Conservation (phyloP, 148 eudicot species). For the Euryodendron excelsum region DNA sequence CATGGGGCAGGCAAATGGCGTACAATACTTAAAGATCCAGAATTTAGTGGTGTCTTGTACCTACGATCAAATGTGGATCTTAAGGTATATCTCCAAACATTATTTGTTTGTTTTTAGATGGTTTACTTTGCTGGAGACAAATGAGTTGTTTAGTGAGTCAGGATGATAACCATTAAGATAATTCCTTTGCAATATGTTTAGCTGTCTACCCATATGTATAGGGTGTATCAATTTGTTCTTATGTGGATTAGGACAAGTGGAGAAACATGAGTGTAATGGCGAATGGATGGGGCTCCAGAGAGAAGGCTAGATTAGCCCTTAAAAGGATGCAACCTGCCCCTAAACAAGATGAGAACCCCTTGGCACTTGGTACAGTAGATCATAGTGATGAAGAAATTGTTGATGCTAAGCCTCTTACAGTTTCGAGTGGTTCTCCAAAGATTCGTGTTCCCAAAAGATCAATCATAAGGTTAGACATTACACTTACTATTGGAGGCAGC, state of each 20-base stretch:
- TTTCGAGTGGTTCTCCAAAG: constrained; percentile 51
- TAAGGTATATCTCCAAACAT: constrained; percentile 43
- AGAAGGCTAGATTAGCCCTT: constrained; percentile 67
- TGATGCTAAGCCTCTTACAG: constrained; percentile 47
- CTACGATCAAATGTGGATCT: constrained; percentile 87
- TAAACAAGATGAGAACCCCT: constrained; percentile 61
- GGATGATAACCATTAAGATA: neutral
- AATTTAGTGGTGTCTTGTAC: constrained; percentile 65
- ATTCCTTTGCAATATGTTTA: neutral
- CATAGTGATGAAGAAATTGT: constrained; percentile 73
- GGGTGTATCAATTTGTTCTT: neutral
- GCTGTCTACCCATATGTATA: neutral
- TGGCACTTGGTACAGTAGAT: constrained; percentile 38
- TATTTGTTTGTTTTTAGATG: neutral
- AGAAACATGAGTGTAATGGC: constrained; percentile 95
- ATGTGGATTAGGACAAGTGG: constrained; percentile 81
- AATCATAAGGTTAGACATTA: constrained; percentile 63
- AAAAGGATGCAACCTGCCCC: constrained; percentile 54
- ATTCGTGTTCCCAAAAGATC: constrained; percentile 71
- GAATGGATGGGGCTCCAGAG: constrained; percentile 72
- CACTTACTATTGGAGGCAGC: neutral
- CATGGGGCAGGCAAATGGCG: constrained; percentile 97
- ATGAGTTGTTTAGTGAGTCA: neutral
- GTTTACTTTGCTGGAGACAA: neutral
- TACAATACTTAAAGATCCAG: constrained; percentile 90